A percentile compares a stretch with the other conserved stretches of the same genome.
phyloP scores from a whole-genome alignment of 2,329 filamentous ascomycete genomes.

The Colletotrichum plurivorum region DNA sequence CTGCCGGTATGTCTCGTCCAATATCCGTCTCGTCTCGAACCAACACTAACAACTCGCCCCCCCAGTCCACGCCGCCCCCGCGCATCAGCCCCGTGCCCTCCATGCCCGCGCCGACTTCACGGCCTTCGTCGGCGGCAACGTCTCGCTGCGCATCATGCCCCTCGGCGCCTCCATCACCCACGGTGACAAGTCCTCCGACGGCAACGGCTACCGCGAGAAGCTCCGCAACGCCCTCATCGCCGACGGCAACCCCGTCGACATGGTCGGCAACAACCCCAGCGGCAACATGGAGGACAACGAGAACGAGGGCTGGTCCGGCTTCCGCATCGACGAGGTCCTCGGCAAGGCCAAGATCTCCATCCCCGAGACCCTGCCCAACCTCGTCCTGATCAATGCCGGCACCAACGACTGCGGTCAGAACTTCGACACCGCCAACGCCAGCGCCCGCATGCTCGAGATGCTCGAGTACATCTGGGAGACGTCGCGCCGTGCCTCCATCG shows the following conservation, averaged over 20 bases:
- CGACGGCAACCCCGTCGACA: conserved; percentile 54
- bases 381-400: conserved; percentile 59
- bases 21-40: neutral
- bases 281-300: conserved; percentile 58
- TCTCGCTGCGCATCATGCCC: conserved; percentile 58
- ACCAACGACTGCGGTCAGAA: conserved; percentile 59
- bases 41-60: conserved; percentile 1
- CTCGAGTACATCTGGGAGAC: conserved; percentile 51
- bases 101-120: conserved; percentile 30
- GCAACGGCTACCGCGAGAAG: conserved; percentile 56
- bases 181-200: conserved; percentile 52
- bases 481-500: conserved; percentile 51
- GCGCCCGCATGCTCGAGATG: conserved; percentile 52
- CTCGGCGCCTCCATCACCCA: conserved; percentile 60
- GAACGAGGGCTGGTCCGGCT: conserved; percentile 61
- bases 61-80: conserved; percentile 38
- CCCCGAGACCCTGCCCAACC: conserved; percentile 52
- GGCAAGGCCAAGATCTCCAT: conserved; percentile 51
- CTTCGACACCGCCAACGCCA: conserved; percentile 48
- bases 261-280: conserved; percentile 56
- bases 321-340: conserved; percentile 56
- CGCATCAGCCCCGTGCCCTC: conserved; percentile 22
- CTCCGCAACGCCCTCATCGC: conserved; percentile 50
- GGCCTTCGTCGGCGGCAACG: conserved; percentile 42
- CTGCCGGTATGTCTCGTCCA: conserved; percentile 29